Percentiles rank a stretch among this genome's conserved stretches.
phyloP scores from a whole-genome alignment of 495 filamentous ascomycete species.

The Hypoxylon trugodes region DNA sequence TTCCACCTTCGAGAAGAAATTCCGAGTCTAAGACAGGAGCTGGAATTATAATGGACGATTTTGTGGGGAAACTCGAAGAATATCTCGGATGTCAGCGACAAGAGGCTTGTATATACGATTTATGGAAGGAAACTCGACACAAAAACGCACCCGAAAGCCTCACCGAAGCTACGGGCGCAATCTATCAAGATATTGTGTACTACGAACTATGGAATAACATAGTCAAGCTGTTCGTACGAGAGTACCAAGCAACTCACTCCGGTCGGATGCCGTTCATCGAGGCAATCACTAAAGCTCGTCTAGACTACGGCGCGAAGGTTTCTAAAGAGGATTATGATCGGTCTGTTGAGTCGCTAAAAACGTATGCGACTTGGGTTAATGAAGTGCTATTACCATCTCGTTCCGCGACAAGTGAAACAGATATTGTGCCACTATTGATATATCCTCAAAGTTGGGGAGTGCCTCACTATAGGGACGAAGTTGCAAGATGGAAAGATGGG shows the following conservation, averaged over 20 bases:
- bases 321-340: constrained; percentile 5
- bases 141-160: constrained; percentile 21
- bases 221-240: constrained; percentile 48
- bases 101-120: constrained; percentile 28
- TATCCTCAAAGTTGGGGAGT: constrained; percentile 35
- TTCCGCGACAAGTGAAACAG: neutral
- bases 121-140: constrained; percentile 31
- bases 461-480: constrained; percentile 30
- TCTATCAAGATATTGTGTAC: constrained; percentile 44
- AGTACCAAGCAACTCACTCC: constrained; percentile 46
- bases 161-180: constrained; percentile 35
- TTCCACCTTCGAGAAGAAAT: neutral
- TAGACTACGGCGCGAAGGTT: constrained; percentile 24
- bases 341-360: constrained; percentile 6
- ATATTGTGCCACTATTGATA: constrained; percentile 24
- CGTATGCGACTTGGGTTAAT: constrained; percentile 28
- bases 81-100: constrained; percentile 28
- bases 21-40: neutral
- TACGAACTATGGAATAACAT: constrained; percentile 36
- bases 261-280: constrained; percentile 49
- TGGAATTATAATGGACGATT: constrained; percentile 27
- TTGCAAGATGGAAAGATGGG: constrained; percentile 4
- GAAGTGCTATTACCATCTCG: constrained; percentile 20
- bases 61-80: constrained; percentile 27
- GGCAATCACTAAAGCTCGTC: constrained; percentile 31